These are phyloP conservation scores for Elsinoe arachidis DNA, from an alignment of 2,329 filamentous ascomycete species.

Conservation along the genomic window DNA sequence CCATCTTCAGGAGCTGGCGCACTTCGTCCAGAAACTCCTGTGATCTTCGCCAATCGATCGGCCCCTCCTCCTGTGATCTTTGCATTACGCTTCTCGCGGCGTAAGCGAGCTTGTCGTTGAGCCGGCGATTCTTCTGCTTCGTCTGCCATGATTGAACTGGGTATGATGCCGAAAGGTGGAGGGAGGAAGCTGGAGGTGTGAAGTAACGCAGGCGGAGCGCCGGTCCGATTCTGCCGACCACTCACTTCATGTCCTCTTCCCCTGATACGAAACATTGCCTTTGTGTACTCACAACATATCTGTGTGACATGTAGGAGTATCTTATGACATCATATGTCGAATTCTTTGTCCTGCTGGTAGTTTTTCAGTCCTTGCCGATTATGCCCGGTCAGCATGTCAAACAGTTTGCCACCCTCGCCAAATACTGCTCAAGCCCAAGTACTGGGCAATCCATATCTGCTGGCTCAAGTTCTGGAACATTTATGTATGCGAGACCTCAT, in stretches of 20 bases:
- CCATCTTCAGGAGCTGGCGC: conserved; percentile 25
- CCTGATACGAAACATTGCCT: background rate
- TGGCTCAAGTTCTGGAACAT: background rate
- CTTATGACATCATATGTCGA: too few species aligned
- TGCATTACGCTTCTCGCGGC: conserved; percentile 70
- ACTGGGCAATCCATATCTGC: background rate
- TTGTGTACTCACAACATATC: too few species aligned
- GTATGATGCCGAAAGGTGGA: too few species aligned
- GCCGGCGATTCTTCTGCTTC: conserved; percentile 32
- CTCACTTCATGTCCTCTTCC: background rate
- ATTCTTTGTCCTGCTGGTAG: too few species aligned
- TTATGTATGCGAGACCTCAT: background rate
- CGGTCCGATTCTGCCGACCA: background rate
- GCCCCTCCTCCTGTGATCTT: conserved; percentile 67
- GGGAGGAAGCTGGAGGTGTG: background rate
- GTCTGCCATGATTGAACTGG: conserved; percentile 17
- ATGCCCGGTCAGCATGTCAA: background rate
- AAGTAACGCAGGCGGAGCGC: background rate
- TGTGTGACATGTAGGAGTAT: too few species aligned
- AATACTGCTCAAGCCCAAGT: background rate
- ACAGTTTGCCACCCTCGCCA: background rate
- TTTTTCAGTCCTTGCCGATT: too few species aligned
- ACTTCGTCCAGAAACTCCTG: conserved; percentile 53
- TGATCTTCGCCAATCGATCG: conserved; percentile 65
- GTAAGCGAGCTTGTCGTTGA: conserved; percentile 57